Evolutionary conservation across 1,139 yeast species (phyloP), one percentile per base, ranked within the genome.

Genomic region (Lodderomyces oxycetoniae): DNA sequence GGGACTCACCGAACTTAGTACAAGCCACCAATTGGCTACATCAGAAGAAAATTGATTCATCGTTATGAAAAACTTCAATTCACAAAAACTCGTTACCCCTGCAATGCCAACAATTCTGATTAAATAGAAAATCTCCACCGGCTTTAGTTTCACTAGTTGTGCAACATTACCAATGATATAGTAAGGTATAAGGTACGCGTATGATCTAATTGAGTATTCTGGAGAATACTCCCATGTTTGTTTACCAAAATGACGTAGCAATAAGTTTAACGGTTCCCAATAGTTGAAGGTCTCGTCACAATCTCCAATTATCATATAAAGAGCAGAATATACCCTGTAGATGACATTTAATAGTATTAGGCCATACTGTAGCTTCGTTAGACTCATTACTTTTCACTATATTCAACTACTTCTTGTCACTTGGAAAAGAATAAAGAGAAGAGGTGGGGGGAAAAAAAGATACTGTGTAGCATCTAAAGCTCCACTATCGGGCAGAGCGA

Each of bases 191-290:
- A 83, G 53, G 48, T 83, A 88, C 0, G 84, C 72, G 77, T 94
- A 89, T 5, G 95, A 85, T 43, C 97, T 63, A 35, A 89, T 87
- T 13, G 95, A 88, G 51, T 75, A 87, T 36, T 73, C 85, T 0
- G 97, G 96, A 1, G 96, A 86, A 55, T 89, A 89, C 52, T 89
- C 97, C 97, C 96, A 89, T 0, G 97, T 89, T 56, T 88, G 88
- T 47, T 87, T 84, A 3, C 97, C 98, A 55, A 85, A 87, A 2
- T 82, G 83, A 45, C 95, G 73, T 3, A 82, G 61, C 25, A 89
- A 49, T 35, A 83, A 67, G 52, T 89, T 91, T 39, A 89, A 64
- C 0, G 98, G 96, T 47, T 89, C 98, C 91, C 89, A 88, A 59
- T 86, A 89, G 51, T 89, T 89, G 69, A 76, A 89, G 25, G 77